These are phyloP conservation scores for Starmerella floris DNA, from an alignment of 805 yeast species.

Conservation along the genomic window DNA sequence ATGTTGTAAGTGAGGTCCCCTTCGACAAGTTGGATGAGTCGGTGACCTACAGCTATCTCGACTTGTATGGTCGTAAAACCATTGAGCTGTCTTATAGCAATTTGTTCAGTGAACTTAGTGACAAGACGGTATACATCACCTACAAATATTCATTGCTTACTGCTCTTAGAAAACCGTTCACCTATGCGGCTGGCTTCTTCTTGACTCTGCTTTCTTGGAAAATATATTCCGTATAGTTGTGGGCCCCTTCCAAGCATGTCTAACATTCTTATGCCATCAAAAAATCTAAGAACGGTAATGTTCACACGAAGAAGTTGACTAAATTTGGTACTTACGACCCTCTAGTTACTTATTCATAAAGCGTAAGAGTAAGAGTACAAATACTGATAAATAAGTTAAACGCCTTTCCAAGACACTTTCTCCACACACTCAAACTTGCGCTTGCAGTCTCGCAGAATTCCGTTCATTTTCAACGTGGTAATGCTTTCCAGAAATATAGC, in stretches of 20 bases:
- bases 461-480: constrained; percentile 55
- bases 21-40: neutral
- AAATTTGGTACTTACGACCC: no score
- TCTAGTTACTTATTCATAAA: no score
- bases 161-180: constrained; percentile 49
- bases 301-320: no score
- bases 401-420: constrained; percentile 57
- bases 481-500: constrained; percentile 67
- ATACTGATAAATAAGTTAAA: no score
- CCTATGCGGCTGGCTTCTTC: constrained; percentile 35
- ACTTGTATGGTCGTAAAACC: constrained; percentile 65
- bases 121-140: constrained; percentile 42
- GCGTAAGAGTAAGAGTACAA: no score
- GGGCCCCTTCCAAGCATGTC: no score
- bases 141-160: constrained; percentile 47
- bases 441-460: constrained; percentile 48
- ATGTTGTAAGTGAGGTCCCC: constrained; percentile 39
- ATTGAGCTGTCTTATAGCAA: constrained; percentile 46
- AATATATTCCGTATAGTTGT: no score
- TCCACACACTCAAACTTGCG: constrained; percentile 54
- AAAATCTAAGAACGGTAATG: no score
- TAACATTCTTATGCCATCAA: no score
- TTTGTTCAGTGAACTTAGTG: constrained; percentile 54
- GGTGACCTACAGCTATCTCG: constrained; percentile 39
- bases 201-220: neutral